phyloP scores from a whole-genome alignment of 1,139 yeast species.

The Yamadazyma friedrichii region DNA sequence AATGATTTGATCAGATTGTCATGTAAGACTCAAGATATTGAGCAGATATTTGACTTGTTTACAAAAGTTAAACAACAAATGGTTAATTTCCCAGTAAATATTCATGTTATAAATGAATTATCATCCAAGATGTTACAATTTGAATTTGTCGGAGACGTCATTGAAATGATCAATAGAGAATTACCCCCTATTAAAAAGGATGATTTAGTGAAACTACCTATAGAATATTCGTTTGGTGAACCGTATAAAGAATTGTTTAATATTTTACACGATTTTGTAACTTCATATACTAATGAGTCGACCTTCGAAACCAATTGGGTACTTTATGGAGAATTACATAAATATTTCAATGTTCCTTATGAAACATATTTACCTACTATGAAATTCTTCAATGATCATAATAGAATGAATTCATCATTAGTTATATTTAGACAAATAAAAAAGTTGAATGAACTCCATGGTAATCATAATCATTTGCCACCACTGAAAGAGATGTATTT shows the following conservation, averaged over 20 bases:
- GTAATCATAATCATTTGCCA: slow-evolving; percentile 39
- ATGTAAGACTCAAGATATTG: slow-evolving; percentile 22
- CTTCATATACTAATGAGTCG: slow-evolving; percentile 39
- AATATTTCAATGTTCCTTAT: slow-evolving; percentile 58
- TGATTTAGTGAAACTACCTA: slow-evolving; percentile 28
- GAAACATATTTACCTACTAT: slow-evolving; percentile 62
- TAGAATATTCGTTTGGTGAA: slow-evolving; percentile 23
- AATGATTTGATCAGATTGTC: slow-evolving; percentile 30
- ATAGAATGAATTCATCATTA: slow-evolving; percentile 64
- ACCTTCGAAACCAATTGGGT: slow-evolving; percentile 59
- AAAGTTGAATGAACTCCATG: slow-evolving; percentile 54
- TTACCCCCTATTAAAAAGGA: slow-evolving; percentile 47
- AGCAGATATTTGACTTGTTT: slow-evolving; percentile 32
- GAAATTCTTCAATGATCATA: slow-evolving; percentile 55
- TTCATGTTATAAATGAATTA: slow-evolving; percentile 48
- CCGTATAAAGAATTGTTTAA: slow-evolving; percentile 35
- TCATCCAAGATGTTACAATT: slow-evolving; percentile 45
- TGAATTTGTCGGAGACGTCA: slow-evolving; percentile 55
- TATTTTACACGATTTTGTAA: slow-evolving; percentile 46
- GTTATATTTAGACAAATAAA: slow-evolving; percentile 64
- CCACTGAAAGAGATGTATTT: slow-evolving; percentile 71
- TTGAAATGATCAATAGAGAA: slow-evolving; percentile 60
- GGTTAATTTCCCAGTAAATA: slow-evolving; percentile 26
- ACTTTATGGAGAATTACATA: slow-evolving; percentile 58
- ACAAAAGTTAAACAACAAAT: slow-evolving; percentile 39